These are phyloP conservation scores for Berkeleyomyces rouxiae DNA, from an alignment of 2,329 filamentous ascomycete species.

Conservation along the genomic window DNA sequence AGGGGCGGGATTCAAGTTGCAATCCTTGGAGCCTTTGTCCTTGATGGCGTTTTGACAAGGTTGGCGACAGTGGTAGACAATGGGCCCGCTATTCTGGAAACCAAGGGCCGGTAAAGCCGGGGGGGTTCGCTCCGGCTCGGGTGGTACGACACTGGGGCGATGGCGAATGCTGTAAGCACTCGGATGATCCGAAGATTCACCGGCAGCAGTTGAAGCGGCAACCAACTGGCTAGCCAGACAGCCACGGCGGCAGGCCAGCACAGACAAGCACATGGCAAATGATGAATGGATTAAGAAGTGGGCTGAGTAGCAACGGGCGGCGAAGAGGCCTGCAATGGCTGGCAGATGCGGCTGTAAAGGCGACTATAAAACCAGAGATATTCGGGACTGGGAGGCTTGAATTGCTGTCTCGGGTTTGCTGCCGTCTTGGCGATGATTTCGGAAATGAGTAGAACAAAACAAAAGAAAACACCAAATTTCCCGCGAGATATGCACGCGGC, in stretches of 20 bases:
- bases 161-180: background rate
- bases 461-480: background rate
- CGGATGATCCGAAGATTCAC: background rate
- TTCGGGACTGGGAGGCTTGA: background rate
- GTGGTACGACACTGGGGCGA: background rate
- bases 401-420: background rate
- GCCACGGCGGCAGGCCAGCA: slow-evolving; percentile 1
- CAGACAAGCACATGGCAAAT: background rate
- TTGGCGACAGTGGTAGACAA: background rate
- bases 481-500: background rate
- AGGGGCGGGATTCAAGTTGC: background rate
- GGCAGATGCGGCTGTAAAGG: background rate
- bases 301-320: background rate
- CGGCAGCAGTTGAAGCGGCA: background rate
- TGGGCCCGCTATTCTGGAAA: background rate
- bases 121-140: background rate
- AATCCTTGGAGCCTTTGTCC: background rate
- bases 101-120: slow-evolving; percentile 2
- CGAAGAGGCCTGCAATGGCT: background rate
- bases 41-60: background rate
- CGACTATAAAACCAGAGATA: background rate
- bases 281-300: background rate
- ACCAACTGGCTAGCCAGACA: background rate
- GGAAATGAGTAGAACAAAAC: background rate
- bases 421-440: background rate